Base-by-base conservation (phyloP, 805 yeast genomes). In the Saturnispora hagleri region DNA sequence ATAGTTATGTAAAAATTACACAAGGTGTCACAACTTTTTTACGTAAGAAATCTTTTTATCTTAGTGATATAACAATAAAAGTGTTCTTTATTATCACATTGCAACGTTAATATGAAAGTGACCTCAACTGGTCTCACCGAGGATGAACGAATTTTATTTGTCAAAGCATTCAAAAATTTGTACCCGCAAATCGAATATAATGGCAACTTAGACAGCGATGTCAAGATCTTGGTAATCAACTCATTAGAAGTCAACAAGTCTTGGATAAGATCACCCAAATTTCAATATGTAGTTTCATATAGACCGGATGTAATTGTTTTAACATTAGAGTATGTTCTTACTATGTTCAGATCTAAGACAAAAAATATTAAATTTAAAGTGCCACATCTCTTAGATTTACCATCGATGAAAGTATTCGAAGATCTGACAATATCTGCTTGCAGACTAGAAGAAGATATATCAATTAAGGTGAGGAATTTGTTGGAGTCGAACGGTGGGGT, bases 271-370 rank as follows among this genome's bases (percentile, higher is more conserved):
- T 78, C 85, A 1, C 79, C 75, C 33, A 81, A 81, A 60, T 81
- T 72, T 62, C 69, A 66, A 50, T 80, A 73, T 59, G 73, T 77
- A 42, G 73, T 76, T 6, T 62, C 70, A 50, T 67, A 71, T 51
- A 67, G 87, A 49, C 72, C 73, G 40, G 91, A 85, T 62, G 72
- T 88, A 27, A 60, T 60, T 45, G 77, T 88, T 53, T 61, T 88
- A 10, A 62, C 69, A 6, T 73, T 78, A 1, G 73, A 73, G 3
- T 65, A 74, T 5, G 67, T 89, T 5, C 60, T 70, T 26, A 62
- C 63, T 84, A 89, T 89, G 60, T 75, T n/a, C 58, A 68, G 17
- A 88, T 87, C 35, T 76, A 71, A 15, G 20, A 28, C 36, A 20
- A 8, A 26, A 15, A 56, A 56, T 27, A 18, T 51, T 4, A 51